phyloP scores from a whole-genome alignment of 257 asterid genomes.

The Paraleonurus japonicus region DNA sequence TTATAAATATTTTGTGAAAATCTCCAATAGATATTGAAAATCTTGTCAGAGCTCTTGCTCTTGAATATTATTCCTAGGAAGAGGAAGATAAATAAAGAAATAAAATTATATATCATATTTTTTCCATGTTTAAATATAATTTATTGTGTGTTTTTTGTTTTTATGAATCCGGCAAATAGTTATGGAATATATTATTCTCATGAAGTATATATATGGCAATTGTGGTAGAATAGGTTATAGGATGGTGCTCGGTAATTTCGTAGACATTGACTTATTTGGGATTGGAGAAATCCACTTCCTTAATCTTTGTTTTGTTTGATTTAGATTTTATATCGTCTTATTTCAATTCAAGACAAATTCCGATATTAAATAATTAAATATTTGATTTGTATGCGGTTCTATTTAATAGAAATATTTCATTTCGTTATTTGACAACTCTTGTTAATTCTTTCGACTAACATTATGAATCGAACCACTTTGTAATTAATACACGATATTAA shows the following conservation, averaged over 20 bases:
- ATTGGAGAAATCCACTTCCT: neutral
- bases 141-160: neutral
- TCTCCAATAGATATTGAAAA: neutral
- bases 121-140: neutral
- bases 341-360: neutral
- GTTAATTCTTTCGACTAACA: neutral
- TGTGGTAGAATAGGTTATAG: neutral
- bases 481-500: neutral
- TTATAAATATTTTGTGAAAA: neutral
- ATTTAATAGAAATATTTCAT: too few relatives aligned
- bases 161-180: neutral
- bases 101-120: too few relatives aligned
- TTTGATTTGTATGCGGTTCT: too few relatives aligned
- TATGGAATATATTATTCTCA: neutral
- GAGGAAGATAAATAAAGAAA: neutral
- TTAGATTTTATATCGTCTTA: neutral
- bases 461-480: neutral
- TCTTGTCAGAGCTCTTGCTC: neutral
- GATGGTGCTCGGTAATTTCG: constrained; percentile 34
- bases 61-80: too few relatives aligned
- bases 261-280: neutral
- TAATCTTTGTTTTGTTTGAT: neutral
- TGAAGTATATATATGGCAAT: neutral
- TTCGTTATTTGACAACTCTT: neutral
- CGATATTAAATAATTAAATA: too few relatives aligned